Percentiles rank a stretch among this genome's conserved stretches.
Evolutionary conservation across 257 asterid genomes (phyloP).

Genomic region (Nicotiana noctiflora): DNA sequence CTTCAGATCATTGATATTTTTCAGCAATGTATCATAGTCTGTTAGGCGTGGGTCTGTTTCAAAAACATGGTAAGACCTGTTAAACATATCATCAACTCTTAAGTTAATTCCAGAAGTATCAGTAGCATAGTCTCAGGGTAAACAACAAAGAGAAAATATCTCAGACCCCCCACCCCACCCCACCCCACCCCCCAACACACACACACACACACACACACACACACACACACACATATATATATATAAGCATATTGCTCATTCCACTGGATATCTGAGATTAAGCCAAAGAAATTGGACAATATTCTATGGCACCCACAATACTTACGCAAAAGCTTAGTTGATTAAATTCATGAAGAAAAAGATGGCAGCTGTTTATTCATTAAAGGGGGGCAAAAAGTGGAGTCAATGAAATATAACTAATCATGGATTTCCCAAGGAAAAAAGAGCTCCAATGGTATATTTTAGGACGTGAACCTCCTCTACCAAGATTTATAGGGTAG

Average conservation of each 20-base stretch:
- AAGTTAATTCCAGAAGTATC: background rate
- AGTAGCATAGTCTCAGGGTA: background rate
- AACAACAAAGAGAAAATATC: background rate
- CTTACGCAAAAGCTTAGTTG: background rate
- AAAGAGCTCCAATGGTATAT: background rate
- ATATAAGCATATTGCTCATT: background rate
- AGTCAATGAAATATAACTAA: background rate
- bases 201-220: background rate
- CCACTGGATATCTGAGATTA: background rate
- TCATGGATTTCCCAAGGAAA: background rate
- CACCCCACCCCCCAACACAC: background rate
- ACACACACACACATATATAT: background rate
- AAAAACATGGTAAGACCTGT: conserved; percentile 11
- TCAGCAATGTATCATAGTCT: conserved; percentile 88
- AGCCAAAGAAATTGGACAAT: background rate
- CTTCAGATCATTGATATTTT: conserved; percentile 76
- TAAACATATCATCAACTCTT: conserved; percentile 8
- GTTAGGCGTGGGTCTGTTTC: conserved; percentile 93
- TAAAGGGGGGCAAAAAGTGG: background rate
- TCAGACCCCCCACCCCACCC: background rate
- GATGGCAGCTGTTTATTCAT: background rate
- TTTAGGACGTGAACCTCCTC: background rate
- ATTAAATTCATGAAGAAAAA: background rate
- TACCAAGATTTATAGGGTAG: background rate
- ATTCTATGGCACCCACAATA: background rate